Percentiles rank a stretch among this genome's conserved stretches.
Evolutionary conservation across 2,329 filamentous ascomycete species (phyloP).

Genomic region (Ophiostoma perfectum): DNA sequence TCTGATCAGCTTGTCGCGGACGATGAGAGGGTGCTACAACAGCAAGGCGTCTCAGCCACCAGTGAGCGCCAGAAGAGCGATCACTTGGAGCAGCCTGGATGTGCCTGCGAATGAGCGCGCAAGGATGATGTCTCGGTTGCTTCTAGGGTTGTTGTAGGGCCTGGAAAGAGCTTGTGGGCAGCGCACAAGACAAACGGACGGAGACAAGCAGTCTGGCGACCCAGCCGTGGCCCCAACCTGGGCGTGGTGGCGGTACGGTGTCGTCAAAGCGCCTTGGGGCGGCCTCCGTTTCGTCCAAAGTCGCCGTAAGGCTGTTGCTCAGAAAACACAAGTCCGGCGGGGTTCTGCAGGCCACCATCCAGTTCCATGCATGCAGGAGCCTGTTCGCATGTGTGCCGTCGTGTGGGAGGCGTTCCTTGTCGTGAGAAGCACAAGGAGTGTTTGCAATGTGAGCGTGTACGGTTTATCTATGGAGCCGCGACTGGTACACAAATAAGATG

Average conservation of each 20-base stretch:
- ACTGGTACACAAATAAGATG: constrained; percentile 4
- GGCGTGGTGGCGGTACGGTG: neutral
- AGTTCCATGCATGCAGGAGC: neutral
- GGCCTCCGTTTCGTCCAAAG: neutral
- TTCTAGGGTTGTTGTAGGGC: neutral
- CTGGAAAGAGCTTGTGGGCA: neutral
- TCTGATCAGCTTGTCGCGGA: too few relatives aligned
- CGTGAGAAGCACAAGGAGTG: neutral
- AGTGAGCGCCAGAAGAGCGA: too few relatives aligned
- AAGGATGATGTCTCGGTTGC: neutral
- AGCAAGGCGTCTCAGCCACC: too few relatives aligned
- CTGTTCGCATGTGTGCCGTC: neutral
- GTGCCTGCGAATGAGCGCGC: too few relatives aligned
- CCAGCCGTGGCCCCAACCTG: neutral
- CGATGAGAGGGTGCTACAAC: too few relatives aligned
- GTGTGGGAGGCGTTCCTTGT: neutral
- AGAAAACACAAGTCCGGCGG: constrained; percentile 3
- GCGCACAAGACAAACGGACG: neutral
- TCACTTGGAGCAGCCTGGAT: too few relatives aligned
- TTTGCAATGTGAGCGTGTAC: neutral
- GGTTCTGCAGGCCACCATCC: neutral
- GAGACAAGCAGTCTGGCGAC: neutral
- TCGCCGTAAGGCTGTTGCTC: neutral
- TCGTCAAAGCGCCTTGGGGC: neutral
- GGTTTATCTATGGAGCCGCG: neutral